These are phyloP conservation scores for Dictyostelium citrinum DNA, from an alignment of 78 protist species.

Conservation along the genomic window DNA sequence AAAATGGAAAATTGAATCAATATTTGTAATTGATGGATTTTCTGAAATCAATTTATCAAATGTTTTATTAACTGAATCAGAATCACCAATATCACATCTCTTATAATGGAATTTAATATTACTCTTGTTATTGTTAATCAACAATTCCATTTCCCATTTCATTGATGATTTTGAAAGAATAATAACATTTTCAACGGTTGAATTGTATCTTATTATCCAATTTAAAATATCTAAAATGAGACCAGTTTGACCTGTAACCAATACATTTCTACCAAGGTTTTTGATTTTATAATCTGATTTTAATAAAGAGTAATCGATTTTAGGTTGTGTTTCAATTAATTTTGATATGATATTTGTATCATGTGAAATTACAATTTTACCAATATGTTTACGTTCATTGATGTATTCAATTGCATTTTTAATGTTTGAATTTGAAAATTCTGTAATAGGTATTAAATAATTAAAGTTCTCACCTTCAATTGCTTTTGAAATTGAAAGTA, in stretches of 20 bases:
- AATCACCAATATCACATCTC: neutral
- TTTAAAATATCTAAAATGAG: conserved; percentile 1
- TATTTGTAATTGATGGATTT: neutral
- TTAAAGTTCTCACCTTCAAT: neutral
- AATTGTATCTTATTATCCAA: conserved; percentile 7
- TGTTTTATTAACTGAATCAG: neutral
- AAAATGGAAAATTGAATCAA: conserved; percentile 48
- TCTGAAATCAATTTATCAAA: neutral
- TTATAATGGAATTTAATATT: conserved; percentile 6
- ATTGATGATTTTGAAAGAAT: conserved; percentile 12
- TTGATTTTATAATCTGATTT: neutral
- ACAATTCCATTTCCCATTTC: conserved; percentile 46
- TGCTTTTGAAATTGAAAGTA: neutral
- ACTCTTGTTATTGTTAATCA: conserved; percentile 3
- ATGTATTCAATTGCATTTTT: neutral
- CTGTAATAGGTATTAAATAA: neutral
- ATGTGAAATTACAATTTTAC: neutral
- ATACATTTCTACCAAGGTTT: neutral
- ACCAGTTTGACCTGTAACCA: conserved; percentile 66
- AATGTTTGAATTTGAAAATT: neutral
- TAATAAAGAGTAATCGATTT: neutral
- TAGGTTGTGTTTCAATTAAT: neutral
- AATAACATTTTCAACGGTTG: neutral
- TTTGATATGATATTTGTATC: neutral
- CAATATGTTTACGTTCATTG: neutral